Evolutionary conservation across 495 filamentous ascomycete species (phyloP), one percentile per base, ranked within the genome.

Genomic region (Daldinia caldariorum): DNA sequence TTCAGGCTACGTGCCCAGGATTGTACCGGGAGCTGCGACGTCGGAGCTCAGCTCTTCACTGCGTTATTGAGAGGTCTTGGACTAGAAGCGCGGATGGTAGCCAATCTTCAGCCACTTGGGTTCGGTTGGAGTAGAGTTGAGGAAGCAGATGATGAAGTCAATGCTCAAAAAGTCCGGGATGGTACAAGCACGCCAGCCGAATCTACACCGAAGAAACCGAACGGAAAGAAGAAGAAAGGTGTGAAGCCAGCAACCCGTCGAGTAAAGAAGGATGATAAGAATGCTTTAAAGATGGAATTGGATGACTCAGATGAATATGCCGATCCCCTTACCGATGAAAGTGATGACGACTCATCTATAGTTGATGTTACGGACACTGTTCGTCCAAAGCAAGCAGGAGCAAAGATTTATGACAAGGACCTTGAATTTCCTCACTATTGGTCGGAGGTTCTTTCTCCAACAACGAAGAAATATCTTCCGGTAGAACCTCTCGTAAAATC

Each of bases 91-190:
- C 84, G 93, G 43, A 80, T 98, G 71, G 89, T 97, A 9, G 89
- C 89, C 13, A 97, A 86, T 77, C 78, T 99, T 10, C 95, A 98
- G 67, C 90, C 95, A 14, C 76, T 93, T 0, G 95, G 96, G 2
- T 97, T 97, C 77, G 94, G 94, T 1, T 97, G 92, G 88, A 94
- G 89, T 56, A 94, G 94, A 74, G 81, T 84, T 16, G 95, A 99
- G 78, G 90, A 93, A 73, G 87, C 86, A 29, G 81, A 83, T 37
- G 80, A 80, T 34, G 80, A 81, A 63, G 77, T 77, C 59, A 74
- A 77, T 34, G 61, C 70, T 14, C 70, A 61, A 39, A 60, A 37
- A 51, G 63, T 70, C n/a, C 69, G 63, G 20, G 41, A 34, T 22
- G 35, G 63, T 58, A 13, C 59, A 59, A 9, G 62, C 13, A 64